A percentile compares a stretch with the other conserved stretches of the same genome.
Conservation (phyloP, 192 early-diverging fungal genomes). For the Pilobolus umbonatus region DNA sequence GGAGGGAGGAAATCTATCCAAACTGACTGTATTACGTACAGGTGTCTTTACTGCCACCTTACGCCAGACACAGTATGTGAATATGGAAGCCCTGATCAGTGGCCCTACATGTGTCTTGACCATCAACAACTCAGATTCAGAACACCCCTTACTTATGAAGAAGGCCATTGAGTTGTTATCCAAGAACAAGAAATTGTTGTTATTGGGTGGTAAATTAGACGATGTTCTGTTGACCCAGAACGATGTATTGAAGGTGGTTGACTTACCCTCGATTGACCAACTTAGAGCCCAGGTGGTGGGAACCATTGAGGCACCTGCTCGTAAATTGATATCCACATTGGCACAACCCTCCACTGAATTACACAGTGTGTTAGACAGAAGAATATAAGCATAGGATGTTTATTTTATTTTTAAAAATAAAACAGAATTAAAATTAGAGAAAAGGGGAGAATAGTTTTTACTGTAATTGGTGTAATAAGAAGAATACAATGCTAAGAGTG, state of each 20-base stretch:
- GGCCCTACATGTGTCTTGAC: constrained; percentile 51
- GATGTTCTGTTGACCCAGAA: constrained; percentile 43
- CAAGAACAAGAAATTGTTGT: constrained; percentile 51
- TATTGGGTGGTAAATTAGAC: constrained; percentile 55
- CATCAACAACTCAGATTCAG: constrained; percentile 37
- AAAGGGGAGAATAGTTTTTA: neutral
- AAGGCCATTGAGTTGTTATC: constrained; percentile 36
- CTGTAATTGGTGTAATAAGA: neutral
- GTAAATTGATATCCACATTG: constrained; percentile 35
- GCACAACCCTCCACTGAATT: constrained; percentile 30
- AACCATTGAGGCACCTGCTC: constrained; percentile 40
- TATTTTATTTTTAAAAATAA: neutral
- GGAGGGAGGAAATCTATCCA: constrained; percentile 15
- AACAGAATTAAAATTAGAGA: neutral
- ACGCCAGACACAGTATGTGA: constrained; percentile 38
- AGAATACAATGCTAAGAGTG: neutral
- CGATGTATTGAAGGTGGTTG: constrained; percentile 41
- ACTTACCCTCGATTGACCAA: constrained; percentile 44
- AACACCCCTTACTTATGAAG: constrained; percentile 34
- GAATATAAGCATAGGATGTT: neutral
- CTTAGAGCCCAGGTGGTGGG: constrained; percentile 43
- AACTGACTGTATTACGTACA: constrained; percentile 41
- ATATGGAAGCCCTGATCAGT: constrained; percentile 43
- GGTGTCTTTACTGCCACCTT: constrained; percentile 46
- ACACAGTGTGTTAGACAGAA: constrained; percentile 32